Base-by-base conservation (phyloP, 75 land plant genomes). In the Picea glauca region DNA sequence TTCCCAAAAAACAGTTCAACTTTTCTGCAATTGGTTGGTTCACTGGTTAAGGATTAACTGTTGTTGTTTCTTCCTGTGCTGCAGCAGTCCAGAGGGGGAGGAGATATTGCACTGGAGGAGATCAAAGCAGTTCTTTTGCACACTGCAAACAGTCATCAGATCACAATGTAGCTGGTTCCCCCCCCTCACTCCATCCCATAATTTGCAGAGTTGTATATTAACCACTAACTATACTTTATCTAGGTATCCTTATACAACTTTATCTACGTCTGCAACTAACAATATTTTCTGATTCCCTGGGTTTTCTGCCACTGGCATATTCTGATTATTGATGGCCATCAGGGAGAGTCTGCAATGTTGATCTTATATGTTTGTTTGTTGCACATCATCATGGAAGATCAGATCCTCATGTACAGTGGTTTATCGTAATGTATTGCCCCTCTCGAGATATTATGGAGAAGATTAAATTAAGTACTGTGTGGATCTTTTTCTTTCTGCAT, bases 91-190 rank as follows among this genome's bases (percentile, higher is more conserved):
- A 79, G 74, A 72, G 77, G 35, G 13, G 79, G 79, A 57, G 75
- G 75, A 59, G 88, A 80, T 11, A 80, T 88, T 46, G 83, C 62
- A 11, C 88, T 85, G 7, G 90, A 88, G 33, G 88, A 88, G 50
- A 86, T 88, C 80, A 86, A 83, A 62, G 81, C 79, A 18, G 88
- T 86, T 15, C 88, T 88, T 31, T 60, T 88, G 77, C 90, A 79
- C 57, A 87, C 90, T 14, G 90, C 88, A 18, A 84, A 74, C 58
- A 30, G 21, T 74, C 56, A 50, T 50, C 77, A 75, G 18, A 58
- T 58, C 5, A 62, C 77, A 26, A 75, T 75, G 33, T 75, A 75
- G 77, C 74, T 32, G 50, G 56, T 50, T 11, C 9, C 12, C 12
- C 56, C 2, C 56, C 56, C 54, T 46, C 54, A 8, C 9, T 7